Evolutionary conservation across 495 filamentous ascomycete genomes (phyloP), one percentile per base, ranked within the genome.

Genomic region (Penicillium macrosclerotiorum): DNA sequence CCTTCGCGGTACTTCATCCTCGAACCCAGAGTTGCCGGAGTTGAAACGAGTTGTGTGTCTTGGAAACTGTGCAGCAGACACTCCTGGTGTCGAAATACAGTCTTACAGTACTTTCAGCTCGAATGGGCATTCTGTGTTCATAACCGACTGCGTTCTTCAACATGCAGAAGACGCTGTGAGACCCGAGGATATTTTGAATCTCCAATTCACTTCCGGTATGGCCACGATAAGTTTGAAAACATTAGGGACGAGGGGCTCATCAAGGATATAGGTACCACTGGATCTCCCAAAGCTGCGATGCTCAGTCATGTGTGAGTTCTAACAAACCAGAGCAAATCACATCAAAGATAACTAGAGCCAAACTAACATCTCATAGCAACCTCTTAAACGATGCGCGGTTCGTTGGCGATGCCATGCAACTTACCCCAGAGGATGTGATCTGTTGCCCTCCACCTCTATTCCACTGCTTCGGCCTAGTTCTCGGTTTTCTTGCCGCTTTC

Each of bases 181-280:
- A 16, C 64, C 75, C 1, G 63, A 79, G 37, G 89, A 94, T 30
- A 78, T 86, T 1, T 76, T 90, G 30, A 94, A 94, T 57, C 86
- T 95, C 48, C 90, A 95, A 54, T 95, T 95, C 64, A 94, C 90
- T 3, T 88, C 83, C 9, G 89, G 89, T 39, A 90, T n/a, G n/a
- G n/a, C n/a, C n/a, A n/a, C n/a, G n/a, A n/a, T n/a, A n/a, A n/a
- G n/a, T n/a, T n/a, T n/a, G n/a, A n/a, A n/a, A n/a, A n/a, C n/a
- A n/a, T n/a, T n/a, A n/a, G n/a, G n/a, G n/a, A n/a, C n/a, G n/a
- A n/a, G n/a, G n/a, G n/a, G n/a, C n/a, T n/a, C n/a, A n/a, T n/a
- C n/a, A n/a, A n/a, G n/a, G n/a, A 87, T 8, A 20, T 35, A 59
- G 58, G 88, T 29, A 92, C 88, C 5, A 92, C 88, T 0, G 78